Evolutionary conservation across 176 grass and related monocot species (phyloP).

Genomic region (maize (Zea mays)): DNA sequence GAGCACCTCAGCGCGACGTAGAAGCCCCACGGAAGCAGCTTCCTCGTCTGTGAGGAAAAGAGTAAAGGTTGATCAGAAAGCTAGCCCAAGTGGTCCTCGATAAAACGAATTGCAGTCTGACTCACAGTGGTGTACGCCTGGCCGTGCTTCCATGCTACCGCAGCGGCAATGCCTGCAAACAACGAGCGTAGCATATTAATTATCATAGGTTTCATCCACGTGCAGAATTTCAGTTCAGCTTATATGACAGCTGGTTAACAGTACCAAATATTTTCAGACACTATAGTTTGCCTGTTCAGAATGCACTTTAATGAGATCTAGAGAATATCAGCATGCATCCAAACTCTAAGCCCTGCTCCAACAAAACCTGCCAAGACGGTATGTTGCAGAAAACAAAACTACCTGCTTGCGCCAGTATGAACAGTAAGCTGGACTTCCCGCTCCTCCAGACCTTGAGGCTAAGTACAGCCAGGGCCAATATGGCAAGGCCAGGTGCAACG

Average conservation of each 20-base stretch:
- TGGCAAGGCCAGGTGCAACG: too few species aligned
- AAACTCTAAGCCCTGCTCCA: not conserved
- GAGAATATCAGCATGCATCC: not conserved
- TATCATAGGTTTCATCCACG: constrained; percentile 1
- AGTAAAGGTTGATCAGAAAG: constrained; percentile 27
- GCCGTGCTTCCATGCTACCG: constrained; percentile 63
- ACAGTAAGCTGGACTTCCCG: too few species aligned
- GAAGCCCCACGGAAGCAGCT: constrained; percentile 66
- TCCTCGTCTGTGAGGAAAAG: constrained; percentile 63
- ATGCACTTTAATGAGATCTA: not conserved
- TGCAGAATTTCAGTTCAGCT: not conserved
- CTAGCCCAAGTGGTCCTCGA: not conserved
- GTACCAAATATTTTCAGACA: not conserved
- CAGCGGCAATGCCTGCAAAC: constrained; percentile 75
- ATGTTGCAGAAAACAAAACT: constrained; percentile 25
- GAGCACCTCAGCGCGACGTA: constrained; percentile 67
- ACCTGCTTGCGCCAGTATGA: too few species aligned
- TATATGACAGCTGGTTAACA: constrained; percentile 10
- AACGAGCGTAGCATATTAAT: constrained; percentile 19
- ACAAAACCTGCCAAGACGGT: constrained; percentile 9
- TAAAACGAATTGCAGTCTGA: not conserved
- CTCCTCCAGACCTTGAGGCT: too few species aligned
- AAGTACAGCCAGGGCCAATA: too few species aligned
- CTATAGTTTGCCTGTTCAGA: not conserved
- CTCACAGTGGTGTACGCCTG: constrained; percentile 64